Base-by-base conservation (phyloP, 2,329 filamentous ascomycete genomes). In the Cladosporium sp. region DNA sequence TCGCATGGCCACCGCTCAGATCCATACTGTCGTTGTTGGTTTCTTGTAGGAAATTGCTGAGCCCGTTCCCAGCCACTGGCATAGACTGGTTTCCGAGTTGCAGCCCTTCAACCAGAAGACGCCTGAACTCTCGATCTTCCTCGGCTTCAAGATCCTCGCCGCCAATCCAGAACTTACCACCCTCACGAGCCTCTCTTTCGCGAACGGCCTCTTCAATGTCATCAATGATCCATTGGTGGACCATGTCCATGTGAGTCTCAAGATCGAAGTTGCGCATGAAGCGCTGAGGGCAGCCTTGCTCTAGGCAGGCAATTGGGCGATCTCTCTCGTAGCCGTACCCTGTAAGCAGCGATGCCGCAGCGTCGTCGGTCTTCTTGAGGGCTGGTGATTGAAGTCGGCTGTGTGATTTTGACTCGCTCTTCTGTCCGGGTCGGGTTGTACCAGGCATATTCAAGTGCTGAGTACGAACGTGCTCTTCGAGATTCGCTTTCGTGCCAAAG, bases 401-500 rank as follows among this genome's bases (percentile, higher is more conserved):
- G 28, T 12, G 24, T 19, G 36, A 61, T 57, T 35, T 52, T 1
- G 52, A 28, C 52, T 20, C 56, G 48, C 22, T 59, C 50, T 34
- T 58, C 49, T 37, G 59, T 34, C 28, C 35, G 37, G 36, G 34
- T 25, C 28, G 45, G 57, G 52, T 58, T 58, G 57, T 58, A 52
- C 55, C 39, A 2, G 53, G 44, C 19, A 58, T 48, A 34, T 40
- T 51, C 24, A 96, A 77, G 70, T 97, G 93, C 20, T 90, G 83
- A 48, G 88, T 91, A 19, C 90, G 86, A 44, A 97, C 81, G 69
- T 97, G 93, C 63, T 94, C 88, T 71, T 93, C 89, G 0, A 97
- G 80, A 28, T 85, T 85, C 17, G 84, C 81, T 71, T 95, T 96
- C 60, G 87, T 89, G 58, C 83, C 83, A 67, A 95, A 94, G 35